A percentile compares a stretch with the other conserved stretches of the same genome.
Evolutionary conservation across 345 rosid genomes (phyloP).

Genomic region (Toxicodendron radicans): DNA sequence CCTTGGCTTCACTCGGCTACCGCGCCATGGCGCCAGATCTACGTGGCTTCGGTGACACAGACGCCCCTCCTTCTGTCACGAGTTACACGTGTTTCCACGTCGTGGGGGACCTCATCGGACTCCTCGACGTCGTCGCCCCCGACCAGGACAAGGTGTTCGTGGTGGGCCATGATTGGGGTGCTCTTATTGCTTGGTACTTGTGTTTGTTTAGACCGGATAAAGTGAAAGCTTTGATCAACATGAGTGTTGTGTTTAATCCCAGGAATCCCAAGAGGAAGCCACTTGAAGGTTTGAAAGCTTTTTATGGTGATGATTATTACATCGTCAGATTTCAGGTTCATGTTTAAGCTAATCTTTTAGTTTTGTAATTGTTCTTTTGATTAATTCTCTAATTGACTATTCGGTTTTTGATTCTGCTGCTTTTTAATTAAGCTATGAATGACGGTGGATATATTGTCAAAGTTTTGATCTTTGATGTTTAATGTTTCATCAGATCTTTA

Average conservation of each 20-base stretch:
- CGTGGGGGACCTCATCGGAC: constrained; percentile 56
- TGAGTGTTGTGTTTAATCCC: constrained; percentile 49
- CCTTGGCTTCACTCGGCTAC: constrained; percentile 65
- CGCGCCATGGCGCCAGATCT: constrained; percentile 84
- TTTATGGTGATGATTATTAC: constrained; percentile 72
- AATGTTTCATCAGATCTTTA: background rate
- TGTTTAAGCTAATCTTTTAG: background rate
- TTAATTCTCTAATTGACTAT: background rate
- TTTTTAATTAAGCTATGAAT: background rate
- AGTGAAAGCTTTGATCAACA: constrained; percentile 61
- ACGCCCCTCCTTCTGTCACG: constrained; percentile 46
- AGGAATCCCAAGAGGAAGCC: constrained; percentile 61
- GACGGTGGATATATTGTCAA: too few species aligned
- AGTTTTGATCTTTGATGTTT: background rate
- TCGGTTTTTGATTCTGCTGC: background rate
- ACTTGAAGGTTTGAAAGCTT: constrained; percentile 36
- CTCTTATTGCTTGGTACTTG: constrained; percentile 59
- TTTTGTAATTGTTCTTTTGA: background rate
- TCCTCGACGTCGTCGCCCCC: constrained; percentile 45
- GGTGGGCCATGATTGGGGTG: constrained; percentile 81
- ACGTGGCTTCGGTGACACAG: constrained; percentile 77
- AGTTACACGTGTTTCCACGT: constrained; percentile 52
- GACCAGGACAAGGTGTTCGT: constrained; percentile 48
- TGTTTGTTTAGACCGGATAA: constrained; percentile 59
- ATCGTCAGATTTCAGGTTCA: constrained; percentile 78